A percentile compares a stretch with the other conserved stretches of the same genome.
phyloP scores from a whole-genome alignment of 148 eudicot species.

The Agrostemma githago region DNA sequence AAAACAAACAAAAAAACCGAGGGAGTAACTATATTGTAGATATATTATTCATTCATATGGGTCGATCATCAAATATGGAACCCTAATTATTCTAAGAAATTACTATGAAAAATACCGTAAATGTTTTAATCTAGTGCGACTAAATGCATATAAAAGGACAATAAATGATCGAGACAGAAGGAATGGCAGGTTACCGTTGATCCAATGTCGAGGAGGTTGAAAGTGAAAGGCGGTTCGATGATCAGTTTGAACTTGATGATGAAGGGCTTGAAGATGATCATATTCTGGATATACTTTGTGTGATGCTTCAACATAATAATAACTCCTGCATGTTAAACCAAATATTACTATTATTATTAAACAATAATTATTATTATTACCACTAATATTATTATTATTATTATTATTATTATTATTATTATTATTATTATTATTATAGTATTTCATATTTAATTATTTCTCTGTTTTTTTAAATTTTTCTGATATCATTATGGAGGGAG shows the following conservation, averaged over 20 bases:
- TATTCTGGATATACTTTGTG: slow-evolving; percentile 22
- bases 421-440: background rate
- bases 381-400: background rate
- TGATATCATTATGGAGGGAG: background rate
- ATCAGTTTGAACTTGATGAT: background rate
- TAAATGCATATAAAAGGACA: too few relatives aligned
- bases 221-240: slow-evolving; percentile 41
- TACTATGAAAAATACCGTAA: too few relatives aligned
- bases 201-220: slow-evolving; percentile 42
- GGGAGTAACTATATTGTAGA: too few relatives aligned
- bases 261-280: slow-evolving; percentile 10
- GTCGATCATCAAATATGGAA: too few relatives aligned
- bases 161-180: background rate
- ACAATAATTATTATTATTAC: background rate
- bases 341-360: background rate
- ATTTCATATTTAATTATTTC: background rate
- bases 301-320: slow-evolving; percentile 14
- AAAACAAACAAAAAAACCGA: too few relatives aligned
- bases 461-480: background rate
- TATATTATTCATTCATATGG: too few relatives aligned
- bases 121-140: too few relatives aligned
- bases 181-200: slow-evolving; percentile 27
- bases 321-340: background rate
- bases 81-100: too few relatives aligned
- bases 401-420: background rate